Conservation (phyloP, 345 rosid species). For the Eutrema japonicum region DNA sequence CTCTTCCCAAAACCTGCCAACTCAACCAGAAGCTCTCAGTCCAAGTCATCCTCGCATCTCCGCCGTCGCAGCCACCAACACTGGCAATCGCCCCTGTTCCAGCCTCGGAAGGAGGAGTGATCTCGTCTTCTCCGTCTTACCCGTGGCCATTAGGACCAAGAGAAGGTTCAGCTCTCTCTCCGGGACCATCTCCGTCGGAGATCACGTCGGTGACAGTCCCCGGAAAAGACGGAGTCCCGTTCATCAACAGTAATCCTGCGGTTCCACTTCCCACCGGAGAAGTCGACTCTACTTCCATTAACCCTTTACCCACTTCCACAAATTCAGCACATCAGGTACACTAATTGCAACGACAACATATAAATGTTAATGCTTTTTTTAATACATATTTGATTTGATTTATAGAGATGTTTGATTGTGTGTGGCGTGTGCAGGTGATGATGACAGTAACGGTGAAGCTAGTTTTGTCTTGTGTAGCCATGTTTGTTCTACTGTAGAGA, state of each 20-base stretch:
- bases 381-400: neutral
- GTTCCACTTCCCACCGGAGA: conserved; percentile 98
- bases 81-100: conserved; percentile 58
- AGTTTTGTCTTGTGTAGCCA: conserved; percentile 35
- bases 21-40: conserved; percentile 62
- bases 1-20: conserved; percentile 55
- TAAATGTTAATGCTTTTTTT: neutral
- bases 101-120: conserved; percentile 58
- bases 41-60: conserved; percentile 51
- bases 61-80: conserved; percentile 46
- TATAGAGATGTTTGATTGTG: conserved; percentile 9
- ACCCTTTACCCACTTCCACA: conserved; percentile 68
- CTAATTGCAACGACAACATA: neutral
- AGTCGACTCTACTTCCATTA: conserved; percentile 84
- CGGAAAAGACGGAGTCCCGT: conserved; percentile 75
- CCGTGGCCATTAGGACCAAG: conserved; percentile 89
- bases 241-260: conserved; percentile 91
- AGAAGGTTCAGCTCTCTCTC: conserved; percentile 56
- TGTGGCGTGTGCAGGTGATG: conserved; percentile 39
- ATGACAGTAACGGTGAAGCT: conserved; percentile 38
- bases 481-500: conserved; percentile 34
- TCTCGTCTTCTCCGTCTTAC: conserved; percentile 71
- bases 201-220: conserved; percentile 58
- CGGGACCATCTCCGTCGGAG: conserved; percentile 60
- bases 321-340: conserved; percentile 44